These are phyloP conservation scores for Alternaria sp. DNA, from an alignment of 2,329 filamentous ascomycete species.

Conservation along the genomic window DNA sequence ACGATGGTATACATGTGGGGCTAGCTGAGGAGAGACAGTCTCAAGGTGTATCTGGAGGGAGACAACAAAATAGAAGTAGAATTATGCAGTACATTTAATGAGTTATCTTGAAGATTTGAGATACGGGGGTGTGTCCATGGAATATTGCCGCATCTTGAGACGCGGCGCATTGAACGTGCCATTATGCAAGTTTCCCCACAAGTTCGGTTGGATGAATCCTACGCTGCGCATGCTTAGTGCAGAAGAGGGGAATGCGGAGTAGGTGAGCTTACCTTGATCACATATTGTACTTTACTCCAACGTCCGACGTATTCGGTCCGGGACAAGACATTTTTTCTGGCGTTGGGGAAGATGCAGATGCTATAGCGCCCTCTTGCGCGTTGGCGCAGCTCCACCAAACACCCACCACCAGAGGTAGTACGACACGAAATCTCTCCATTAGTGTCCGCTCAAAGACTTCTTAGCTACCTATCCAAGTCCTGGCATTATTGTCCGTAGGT, in stretches of 20 bases:
- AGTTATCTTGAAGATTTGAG: neutral
- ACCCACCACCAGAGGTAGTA: too few species aligned
- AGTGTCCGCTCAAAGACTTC: neutral
- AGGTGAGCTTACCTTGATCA: neutral
- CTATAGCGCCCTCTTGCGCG: neutral
- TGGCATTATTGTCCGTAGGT: neutral
- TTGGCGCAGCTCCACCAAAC: neutral
- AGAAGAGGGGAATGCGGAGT: constrained; percentile 25
- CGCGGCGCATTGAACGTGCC: constrained; percentile 1
- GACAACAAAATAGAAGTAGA: neutral
- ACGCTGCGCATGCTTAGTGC: neutral
- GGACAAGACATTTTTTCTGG: neutral
- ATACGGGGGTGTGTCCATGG: neutral
- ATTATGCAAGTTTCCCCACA: constrained; percentile 22
- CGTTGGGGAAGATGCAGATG: neutral
- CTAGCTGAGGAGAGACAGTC: neutral
- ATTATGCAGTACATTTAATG: neutral
- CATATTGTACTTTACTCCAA: neutral
- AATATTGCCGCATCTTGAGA: neutral
- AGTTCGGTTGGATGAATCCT: constrained; percentile 13
- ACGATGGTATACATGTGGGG: constrained; percentile 33
- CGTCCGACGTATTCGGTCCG: neutral
- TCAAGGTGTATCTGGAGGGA: neutral
- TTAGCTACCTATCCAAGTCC: neutral
- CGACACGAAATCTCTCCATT: too few species aligned